Evolutionary conservation across 2,329 filamentous ascomycete genomes (phyloP), one percentile per base, ranked within the genome.

Genomic region (Fusarium heterosporum): DNA sequence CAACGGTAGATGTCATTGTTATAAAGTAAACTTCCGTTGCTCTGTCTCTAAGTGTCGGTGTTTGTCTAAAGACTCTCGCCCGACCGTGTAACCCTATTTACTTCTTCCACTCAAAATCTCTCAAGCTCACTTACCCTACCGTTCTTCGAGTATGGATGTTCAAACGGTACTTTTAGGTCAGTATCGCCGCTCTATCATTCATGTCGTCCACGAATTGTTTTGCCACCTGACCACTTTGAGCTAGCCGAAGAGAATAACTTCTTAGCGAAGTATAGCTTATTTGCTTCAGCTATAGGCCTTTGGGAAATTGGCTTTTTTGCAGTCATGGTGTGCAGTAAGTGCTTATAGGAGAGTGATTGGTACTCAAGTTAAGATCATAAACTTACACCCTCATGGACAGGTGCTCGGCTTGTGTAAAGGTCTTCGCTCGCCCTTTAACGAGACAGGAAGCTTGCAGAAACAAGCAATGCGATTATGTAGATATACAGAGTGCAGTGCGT

Each of bases 351-450:
- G 6, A 41, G 14, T 8, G 1, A 10, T 3, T 29, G 7, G 11
- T 25, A 19, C 1, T n/a, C 5, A 9, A 7, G 26, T 9, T 36
- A 17, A 17, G 26, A n/a, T 29, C 9, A 13, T 43, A 64, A 45
- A 32, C 39, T 38, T 46, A 11, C 64, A 67, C 22, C 55, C 34
- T 39, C 38, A 68, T 16, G 38, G 30, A 10, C 60, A 67, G 10
- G 26, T 41, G 48, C 19, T 4, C 6, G 32, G n/a, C 8, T 36
- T 36, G 34, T 36, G n/a, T n/a, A 6, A 36, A n/a, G 34, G 9
- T 36, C 34, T n/a, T 16, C 34, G n/a, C 34, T 16, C 34, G 16
- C 9, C n/a, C 34, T n/a, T 36, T 16, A 16, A n/a, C 19, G 41
- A 14, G 32, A 17, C 8, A 39, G 13, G 4, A 25, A 7, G 11